A percentile compares a stretch with the other conserved stretches of the same genome.
phyloP scores from a whole-genome alignment of 129 eudicot species.

The Heracleum sosnowskyi region DNA sequence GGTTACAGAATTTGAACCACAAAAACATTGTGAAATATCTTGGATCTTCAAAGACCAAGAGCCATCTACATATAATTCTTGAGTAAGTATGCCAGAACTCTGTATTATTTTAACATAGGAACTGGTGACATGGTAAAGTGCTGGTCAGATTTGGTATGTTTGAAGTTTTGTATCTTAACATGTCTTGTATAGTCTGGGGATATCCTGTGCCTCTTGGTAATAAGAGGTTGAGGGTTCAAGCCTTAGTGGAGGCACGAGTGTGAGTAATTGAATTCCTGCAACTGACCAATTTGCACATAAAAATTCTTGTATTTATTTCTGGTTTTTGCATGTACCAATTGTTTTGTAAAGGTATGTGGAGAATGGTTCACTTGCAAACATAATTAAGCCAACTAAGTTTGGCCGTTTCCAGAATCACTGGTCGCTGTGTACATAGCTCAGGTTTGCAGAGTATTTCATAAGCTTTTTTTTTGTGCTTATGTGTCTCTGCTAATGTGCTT shows the following conservation, averaged over 20 bases:
- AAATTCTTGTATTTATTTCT: not conserved
- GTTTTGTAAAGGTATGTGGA: conserved; percentile 43
- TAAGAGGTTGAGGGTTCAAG: not conserved
- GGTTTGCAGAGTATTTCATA: conserved; percentile 18
- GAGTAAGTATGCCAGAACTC: conserved; percentile 52
- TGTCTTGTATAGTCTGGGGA: not conserved
- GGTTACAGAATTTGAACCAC: conserved; percentile 48
- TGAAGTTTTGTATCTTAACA: not conserved
- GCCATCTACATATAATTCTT: conserved; percentile 92
- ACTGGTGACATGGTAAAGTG: not conserved
- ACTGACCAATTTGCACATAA: not conserved
- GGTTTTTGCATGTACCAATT: not conserved
- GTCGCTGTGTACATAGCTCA: conserved; percentile 58
- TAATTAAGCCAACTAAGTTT: conserved; percentile 56
- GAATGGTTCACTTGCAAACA: conserved; percentile 65
- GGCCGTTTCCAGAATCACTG: conserved; percentile 59
- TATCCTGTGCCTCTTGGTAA: not conserved
- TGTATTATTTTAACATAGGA: not conserved
- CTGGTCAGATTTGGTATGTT: not conserved
- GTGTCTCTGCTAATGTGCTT: not conserved
- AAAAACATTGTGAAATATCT: conserved; percentile 77
- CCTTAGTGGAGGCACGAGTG: not conserved
- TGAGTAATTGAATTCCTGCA: not conserved
- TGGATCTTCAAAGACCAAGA: conserved; percentile 87
- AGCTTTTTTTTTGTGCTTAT: not conserved